Evolutionary conservation across 352 stramenopile genomes (phyloP), one percentile per base, ranked within the genome.

Genomic region (Pythium sukuiense): DNA sequence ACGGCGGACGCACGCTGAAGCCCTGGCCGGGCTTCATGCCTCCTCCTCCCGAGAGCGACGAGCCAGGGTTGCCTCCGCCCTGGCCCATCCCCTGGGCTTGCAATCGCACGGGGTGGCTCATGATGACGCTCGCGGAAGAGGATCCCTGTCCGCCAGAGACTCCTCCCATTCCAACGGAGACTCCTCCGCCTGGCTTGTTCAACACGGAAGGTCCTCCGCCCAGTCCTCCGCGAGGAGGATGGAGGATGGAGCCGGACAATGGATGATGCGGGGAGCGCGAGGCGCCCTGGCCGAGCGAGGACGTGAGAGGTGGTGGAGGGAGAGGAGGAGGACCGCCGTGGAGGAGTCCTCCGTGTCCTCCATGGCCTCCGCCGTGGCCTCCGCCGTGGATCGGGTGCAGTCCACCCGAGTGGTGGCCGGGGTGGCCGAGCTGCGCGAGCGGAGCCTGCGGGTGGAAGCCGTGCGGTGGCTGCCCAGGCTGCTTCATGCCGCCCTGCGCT

Each of bases 381-480:
- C 81, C 79, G 39, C 85, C 85, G 60, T 93, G 85, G 9, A 93
- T 79, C 39, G 85, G 82, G 55, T 93, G 85, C 33, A 91, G 66
- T 33, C 70, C 52, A 13, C 54, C 41, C 14, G 60, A 55, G 67
- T 82, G 75, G 68, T 90, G 81, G 46, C 72, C 67, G 41, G 70
- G 53, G 65, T 86, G 79, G 33, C 66, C 67, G 43, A 93, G 79
- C 60, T 93, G 85, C 41, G 85, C 61, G 41, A 93, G 69, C 53
- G 82, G 84, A 49, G 82, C 75, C 76, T 87, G 80, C 65, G 83
- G 70, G 59, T 90, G 85, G 73, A 89, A 91, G 32, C 67, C 73
- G 59, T 93, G 84, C 61, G 71, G 75, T 29, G 74, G 67, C 33
- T 63, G 65, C 0, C 77, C 74, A 57, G 59, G 70, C 59, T 87